phyloP scores from a whole-genome alignment of 139 green algal genomes.

The Chlamydomonas sp. region DNA sequence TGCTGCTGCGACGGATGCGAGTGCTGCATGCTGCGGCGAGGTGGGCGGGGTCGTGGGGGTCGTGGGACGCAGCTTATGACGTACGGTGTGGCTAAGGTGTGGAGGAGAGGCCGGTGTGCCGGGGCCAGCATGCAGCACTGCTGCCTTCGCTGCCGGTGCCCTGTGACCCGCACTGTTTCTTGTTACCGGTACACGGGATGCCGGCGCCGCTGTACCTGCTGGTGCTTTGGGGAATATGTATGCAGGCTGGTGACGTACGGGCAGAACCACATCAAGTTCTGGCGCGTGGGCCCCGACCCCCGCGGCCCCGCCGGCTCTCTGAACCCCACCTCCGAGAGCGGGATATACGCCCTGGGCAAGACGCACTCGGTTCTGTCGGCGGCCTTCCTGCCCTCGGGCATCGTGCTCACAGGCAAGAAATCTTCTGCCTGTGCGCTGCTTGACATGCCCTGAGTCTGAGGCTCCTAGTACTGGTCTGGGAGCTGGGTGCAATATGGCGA shows the following conservation, averaged over 20 bases:
- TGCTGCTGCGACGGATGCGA: background rate
- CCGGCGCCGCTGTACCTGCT: no score
- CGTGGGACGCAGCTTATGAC: background rate
- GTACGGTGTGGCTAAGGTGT: no score
- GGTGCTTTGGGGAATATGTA: no score
- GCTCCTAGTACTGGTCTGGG: no score
- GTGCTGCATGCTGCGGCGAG: background rate
- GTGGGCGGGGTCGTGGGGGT: background rate
- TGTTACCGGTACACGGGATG: no score
- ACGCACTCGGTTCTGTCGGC: constrained; percentile 60
- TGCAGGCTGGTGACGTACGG: constrained; percentile 69
- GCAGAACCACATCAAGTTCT: constrained; percentile 73
- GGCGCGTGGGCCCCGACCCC: constrained; percentile 31
- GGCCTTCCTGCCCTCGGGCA: constrained; percentile 60
- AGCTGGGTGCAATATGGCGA: no score
- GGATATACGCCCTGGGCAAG: constrained; percentile 39
- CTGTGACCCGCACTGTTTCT: no score
- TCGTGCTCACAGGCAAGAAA: constrained; percentile 54
- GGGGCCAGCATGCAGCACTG: no score
- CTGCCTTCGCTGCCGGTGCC: no score
- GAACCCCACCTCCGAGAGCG: background rate
- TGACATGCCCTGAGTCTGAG: no score
- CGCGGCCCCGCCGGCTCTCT: background rate
- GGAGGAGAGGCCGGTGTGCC: no score
- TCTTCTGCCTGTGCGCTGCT: no score